Base-by-base conservation (phyloP, 2,329 filamentous ascomycete species). In the Colletotrichum endophyticum region DNA sequence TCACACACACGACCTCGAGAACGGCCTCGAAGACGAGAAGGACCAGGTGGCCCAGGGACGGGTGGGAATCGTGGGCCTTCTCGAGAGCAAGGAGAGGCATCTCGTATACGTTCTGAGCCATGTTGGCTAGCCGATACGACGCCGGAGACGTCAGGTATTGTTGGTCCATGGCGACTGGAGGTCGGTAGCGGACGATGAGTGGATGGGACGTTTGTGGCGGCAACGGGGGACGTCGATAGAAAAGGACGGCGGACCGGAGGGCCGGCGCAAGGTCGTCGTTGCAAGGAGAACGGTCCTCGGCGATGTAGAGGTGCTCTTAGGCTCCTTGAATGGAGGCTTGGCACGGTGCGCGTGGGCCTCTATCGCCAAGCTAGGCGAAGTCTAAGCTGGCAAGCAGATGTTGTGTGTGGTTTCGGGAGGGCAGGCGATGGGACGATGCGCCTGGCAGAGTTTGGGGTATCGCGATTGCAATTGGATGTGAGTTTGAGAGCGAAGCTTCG, bases 21-120 rank as follows among this genome's bases (percentile, higher is more conserved):
- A 98, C 96, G 13, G 97, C 97, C 86, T 98, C 96, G 82, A 98
- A 98, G 80, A 99, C 96, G 75, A 98, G 92, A 30, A 98, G 89
- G 53, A 93, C 90, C 34, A 98, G 89, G 80, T 96, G 90, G 73
- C 87, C 88, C 78, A 95, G 88, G 69, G 94, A 89, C 16, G 94
- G 93, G 79, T 95, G 93, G 22, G 89, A 86, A 5, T 89, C 87
- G 79, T 90, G 87, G 13, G 85, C 81, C 75, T 84, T 82, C 57
- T 84, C 79, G 63, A 89, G 82, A 16, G 85, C 82, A 73, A 85
- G 82, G 68, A 89, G 80, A 7, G 87, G 86, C 69, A 86, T 80
- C 28, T 88, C 85, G 79, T 86, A 86, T 64, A 84, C 83, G 81
- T 84, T 73, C 76, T 83, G 83, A 30, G 83, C 84, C 68, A 86